A percentile compares a stretch with the other conserved stretches of the same genome.
phyloP scores from a whole-genome alignment of 192 early-diverging fungal species.

The Phlyctochytrium bullatum region DNA sequence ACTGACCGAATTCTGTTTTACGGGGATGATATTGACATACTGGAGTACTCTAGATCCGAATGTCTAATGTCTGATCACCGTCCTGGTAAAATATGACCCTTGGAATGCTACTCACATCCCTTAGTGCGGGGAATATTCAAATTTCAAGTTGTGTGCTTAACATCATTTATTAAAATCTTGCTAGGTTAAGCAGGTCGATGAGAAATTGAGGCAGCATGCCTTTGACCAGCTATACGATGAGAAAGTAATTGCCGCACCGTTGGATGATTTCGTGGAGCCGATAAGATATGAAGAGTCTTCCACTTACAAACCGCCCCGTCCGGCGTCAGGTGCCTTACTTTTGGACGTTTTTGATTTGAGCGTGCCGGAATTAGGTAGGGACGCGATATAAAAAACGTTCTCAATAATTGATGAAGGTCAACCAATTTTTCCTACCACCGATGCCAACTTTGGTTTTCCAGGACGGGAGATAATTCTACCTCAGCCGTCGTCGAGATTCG shows the following conservation, averaged over 20 bases:
- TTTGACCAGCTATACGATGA: not conserved
- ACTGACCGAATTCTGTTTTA: conserved; percentile 79
- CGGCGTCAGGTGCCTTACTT: conserved; percentile 2
- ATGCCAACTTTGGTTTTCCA: not conserved
- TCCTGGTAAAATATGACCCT: conserved; percentile 9
- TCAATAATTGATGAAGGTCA: not conserved
- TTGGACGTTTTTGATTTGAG: not conserved
- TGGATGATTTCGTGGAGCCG: not conserved
- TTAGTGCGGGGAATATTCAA: not conserved
- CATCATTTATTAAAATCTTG: not conserved
- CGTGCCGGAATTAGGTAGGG: not conserved
- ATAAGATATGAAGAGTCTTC: not conserved
- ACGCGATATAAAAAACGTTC: not conserved
- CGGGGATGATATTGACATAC: conserved; percentile 44
- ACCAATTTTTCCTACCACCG: not conserved
- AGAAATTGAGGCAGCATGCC: not conserved
- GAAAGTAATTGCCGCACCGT: not conserved
- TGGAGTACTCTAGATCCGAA: conserved; percentile 27
- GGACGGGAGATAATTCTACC: not conserved
- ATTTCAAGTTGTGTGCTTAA: not conserved
- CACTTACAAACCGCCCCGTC: not conserved
- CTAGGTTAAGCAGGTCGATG: not conserved
- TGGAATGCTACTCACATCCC: not conserved
- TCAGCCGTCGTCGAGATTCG: not conserved
- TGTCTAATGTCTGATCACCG: conserved; percentile 11